Evolutionary conservation across 371 early-diverging fungal genomes (phyloP), one percentile per base, ranked within the genome.

Genomic region (Circinella minor): DNA sequence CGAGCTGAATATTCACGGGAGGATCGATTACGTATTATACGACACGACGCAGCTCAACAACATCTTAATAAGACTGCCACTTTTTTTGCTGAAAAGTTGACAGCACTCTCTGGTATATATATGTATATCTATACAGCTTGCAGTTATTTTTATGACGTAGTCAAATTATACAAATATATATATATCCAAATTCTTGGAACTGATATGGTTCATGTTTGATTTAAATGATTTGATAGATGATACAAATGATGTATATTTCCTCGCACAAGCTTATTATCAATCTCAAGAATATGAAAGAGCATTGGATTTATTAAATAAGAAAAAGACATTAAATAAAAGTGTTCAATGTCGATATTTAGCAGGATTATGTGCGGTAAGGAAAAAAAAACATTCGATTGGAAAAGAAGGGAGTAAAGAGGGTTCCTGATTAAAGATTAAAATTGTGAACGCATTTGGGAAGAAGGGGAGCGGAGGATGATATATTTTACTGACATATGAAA

Each of bases 261-360:
- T 90, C 15, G 89, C 91, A 6, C 81, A 86, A 51, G 80, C 81
- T 3, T 90, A 89, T 66, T 90, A 84, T 71, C 75, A 82, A 27
- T 79, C 86, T 27, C 83, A 86, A 36, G 86, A 92, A 71, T 90
- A 87, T 69, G 83, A 83, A 27, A 74, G 90, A 55, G 89, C 89
- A 15, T 70, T 86, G 38, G 83, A 84, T 61, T 71, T 90, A n/a
- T 65, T 92, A 18, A 81, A 84, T 66, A 78, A 77, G 27, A 75
- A 81, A 61, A 71, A 86, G 4, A 71, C 85, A 1, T 65, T 87
- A 15, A 81, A 86, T 51, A 76, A 80, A 13, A 89, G 87, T 55
- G 81, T 89, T 6, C 80, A 85, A 27, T 89, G 88, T 76, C 80
- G 90, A 54, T 86, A 82, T 71, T 70, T 91, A 8, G 89, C 90